phyloP scores from a whole-genome alignment of 139 green algal species.

The Trebouxia sp. region DNA sequence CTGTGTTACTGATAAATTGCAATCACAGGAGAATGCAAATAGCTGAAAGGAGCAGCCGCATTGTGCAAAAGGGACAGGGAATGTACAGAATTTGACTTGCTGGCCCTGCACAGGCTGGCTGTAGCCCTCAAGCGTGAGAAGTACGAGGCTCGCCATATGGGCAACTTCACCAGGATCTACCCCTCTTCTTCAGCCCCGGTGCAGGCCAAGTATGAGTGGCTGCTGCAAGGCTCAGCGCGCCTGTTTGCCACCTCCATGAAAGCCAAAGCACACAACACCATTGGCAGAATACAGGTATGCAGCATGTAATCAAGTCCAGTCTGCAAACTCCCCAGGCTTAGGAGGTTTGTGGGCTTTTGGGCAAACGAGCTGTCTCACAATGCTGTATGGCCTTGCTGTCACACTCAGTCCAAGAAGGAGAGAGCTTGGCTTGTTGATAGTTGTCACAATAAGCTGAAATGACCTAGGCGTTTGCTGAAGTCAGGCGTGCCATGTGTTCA shows the following conservation, averaged over 20 bases:
- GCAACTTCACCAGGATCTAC: constrained; percentile 18
- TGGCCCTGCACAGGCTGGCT: neutral
- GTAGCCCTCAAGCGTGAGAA: neutral
- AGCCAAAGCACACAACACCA: constrained; percentile 25
- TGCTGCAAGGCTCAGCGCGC: constrained; percentile 7
- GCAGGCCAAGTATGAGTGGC: constrained; percentile 31
- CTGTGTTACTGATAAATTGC: neutral
- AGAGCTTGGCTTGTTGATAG: too few relatives aligned
- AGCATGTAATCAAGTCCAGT: neutral
- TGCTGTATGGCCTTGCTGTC: neutral
- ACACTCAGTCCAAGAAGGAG: too few relatives aligned
- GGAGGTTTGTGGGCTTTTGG: neutral
- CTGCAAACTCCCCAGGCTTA: neutral
- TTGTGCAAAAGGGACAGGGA: too few relatives aligned
- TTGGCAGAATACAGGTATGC: constrained; percentile 30
- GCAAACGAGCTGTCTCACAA: neutral
- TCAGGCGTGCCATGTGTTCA: too few relatives aligned
- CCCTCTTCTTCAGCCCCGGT: neutral
- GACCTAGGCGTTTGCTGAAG: too few relatives aligned
- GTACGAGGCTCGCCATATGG: neutral
- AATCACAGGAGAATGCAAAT: neutral
- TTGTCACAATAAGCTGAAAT: too few relatives aligned
- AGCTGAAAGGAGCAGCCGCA: too few relatives aligned
- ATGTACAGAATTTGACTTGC: neutral
- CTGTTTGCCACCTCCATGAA: constrained; percentile 21